These are phyloP conservation scores for Gastrolobium bilobum DNA, from an alignment of 306 rosid genomes.

Conservation along the genomic window DNA sequence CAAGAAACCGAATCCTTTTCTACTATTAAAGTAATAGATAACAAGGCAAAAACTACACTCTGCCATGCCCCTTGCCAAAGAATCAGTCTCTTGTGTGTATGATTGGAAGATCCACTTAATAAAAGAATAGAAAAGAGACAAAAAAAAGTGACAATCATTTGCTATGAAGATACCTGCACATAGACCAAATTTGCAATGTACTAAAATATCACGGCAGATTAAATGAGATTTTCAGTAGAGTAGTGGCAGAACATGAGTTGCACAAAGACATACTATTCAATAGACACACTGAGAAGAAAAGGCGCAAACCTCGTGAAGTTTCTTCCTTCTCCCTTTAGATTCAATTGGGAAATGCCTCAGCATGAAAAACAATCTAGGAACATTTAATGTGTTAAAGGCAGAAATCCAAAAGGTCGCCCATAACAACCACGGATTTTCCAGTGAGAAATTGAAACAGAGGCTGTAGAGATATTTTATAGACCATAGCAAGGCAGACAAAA, in stretches of 20 bases:
- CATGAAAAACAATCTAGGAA: constrained; percentile 91
- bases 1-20: background rate
- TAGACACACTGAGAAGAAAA: constrained; percentile 43
- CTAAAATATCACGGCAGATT: constrained; percentile 1
- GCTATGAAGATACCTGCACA: background rate
- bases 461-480: constrained; percentile 40
- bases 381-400: background rate
- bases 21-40: background rate
- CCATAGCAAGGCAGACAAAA: constrained; percentile 36
- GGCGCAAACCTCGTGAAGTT: constrained; percentile 89
- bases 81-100: background rate
- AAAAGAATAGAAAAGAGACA: constrained; percentile 27
- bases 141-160: constrained; percentile 14
- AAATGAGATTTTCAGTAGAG: constrained; percentile 5
- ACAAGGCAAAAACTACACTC: constrained; percentile 5
- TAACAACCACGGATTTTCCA: constrained; percentile 23
- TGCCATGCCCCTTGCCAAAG: constrained; percentile 17
- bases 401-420: background rate
- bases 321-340: constrained; percentile 98
- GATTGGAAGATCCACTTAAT: constrained; percentile 19
- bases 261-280: constrained; percentile 16
- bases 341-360: constrained; percentile 97
- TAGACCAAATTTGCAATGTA: background rate
- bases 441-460: constrained; percentile 36
- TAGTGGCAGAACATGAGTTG: constrained; percentile 12